phyloP scores from a whole-genome alignment of 164 flowering plant species.

The Vitis riparia region DNA sequence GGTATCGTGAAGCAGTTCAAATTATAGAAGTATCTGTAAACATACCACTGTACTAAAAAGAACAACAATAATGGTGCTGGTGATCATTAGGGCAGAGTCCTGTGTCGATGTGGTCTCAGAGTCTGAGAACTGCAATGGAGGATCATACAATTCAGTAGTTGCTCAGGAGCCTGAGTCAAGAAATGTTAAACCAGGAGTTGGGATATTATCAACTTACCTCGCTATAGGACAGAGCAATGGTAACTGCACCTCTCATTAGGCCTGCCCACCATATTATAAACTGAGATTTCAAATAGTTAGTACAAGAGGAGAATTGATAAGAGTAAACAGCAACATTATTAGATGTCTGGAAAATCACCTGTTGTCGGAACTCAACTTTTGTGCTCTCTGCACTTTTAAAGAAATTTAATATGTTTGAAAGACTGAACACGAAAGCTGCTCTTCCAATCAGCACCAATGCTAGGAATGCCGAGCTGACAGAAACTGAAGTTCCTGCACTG shows the following conservation, averaged over 20 bases:
- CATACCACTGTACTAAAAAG: constrained; percentile 75
- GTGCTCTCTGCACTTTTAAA: constrained; percentile 21
- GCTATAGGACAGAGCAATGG: constrained; percentile 68
- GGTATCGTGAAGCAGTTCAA: not conserved
- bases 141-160: not conserved
- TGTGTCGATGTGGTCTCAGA: constrained; percentile 18
- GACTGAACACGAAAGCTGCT: constrained; percentile 69
- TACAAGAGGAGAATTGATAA: not conserved
- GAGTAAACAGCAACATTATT: not conserved
- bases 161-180: not conserved
- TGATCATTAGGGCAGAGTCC: constrained; percentile 53
- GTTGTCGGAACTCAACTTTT: constrained; percentile 42
- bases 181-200: not conserved
- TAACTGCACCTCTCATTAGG: constrained; percentile 83
- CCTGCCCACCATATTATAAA: constrained; percentile 87
- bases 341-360: constrained; percentile 28
- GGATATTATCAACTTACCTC: constrained; percentile 32
- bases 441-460: constrained; percentile 63
- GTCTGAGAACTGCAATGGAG: constrained; percentile 44
- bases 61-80: constrained; percentile 64
- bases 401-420: constrained; percentile 47
- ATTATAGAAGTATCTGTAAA: not conserved
- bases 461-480: constrained; percentile 53
- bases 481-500: constrained; percentile 63
- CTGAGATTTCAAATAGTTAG: constrained; percentile 32